A percentile compares a stretch with the other conserved stretches of the same genome.
phyloP scores from a whole-genome alignment of 306 rosid species.

The Macrotyloma uniflorum region DNA sequence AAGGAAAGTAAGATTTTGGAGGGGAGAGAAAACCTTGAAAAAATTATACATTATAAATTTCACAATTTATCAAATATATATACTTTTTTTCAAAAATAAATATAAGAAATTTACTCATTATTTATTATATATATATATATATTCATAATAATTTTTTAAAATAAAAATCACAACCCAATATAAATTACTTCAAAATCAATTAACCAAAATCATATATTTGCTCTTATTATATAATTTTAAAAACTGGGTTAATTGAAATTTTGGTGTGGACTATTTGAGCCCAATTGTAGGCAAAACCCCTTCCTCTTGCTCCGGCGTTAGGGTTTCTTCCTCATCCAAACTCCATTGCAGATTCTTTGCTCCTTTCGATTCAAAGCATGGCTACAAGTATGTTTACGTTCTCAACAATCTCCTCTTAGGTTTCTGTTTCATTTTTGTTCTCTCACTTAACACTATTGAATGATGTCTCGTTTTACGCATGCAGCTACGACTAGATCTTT shows the following conservation, averaged over 20 bases:
- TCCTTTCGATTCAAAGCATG: constrained; percentile 26
- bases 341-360: neutral
- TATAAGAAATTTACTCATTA: too few relatives aligned
- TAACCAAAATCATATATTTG: too few relatives aligned
- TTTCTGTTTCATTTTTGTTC: neutral
- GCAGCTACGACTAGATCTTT: constrained; percentile 78
- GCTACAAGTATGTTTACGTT: constrained; percentile 34
- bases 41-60: too few relatives aligned
- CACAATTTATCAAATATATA: too few relatives aligned
- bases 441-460: neutral
- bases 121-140: too few relatives aligned
- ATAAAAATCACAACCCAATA: too few relatives aligned
- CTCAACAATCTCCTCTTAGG: neutral
- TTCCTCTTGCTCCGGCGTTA: constrained; percentile 33
- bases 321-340: constrained; percentile 30
- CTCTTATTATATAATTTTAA: too few relatives aligned
- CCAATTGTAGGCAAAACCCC: neutral
- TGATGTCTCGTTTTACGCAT: neutral
- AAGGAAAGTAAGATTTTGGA: too few relatives aligned
- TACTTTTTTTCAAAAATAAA: too few relatives aligned
- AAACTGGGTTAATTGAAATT: neutral
- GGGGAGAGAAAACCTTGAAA: too few relatives aligned
- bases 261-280: constrained; percentile 27
- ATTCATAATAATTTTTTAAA: too few relatives aligned
- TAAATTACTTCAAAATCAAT: too few relatives aligned